Evolutionary conservation across 345 rosid species (phyloP).

Genomic region (Linum tenue): DNA sequence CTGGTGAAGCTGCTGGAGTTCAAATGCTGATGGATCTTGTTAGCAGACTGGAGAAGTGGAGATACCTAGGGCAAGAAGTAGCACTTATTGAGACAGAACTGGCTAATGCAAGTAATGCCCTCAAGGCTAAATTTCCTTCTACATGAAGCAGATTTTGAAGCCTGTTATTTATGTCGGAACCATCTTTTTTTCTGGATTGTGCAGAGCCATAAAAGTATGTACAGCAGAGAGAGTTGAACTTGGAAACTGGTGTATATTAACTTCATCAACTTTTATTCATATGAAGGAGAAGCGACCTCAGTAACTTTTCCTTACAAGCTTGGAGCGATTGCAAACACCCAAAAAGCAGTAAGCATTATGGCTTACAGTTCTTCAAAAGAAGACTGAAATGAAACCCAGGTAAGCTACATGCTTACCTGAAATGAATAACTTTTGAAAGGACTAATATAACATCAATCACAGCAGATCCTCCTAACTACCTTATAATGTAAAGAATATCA

Average conservation of each 20-base stretch:
- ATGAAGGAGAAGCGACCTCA: not conserved
- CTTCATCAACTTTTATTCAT: not conserved
- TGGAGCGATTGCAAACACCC: not conserved
- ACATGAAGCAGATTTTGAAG: constrained; percentile 1
- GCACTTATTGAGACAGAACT: constrained; percentile 28
- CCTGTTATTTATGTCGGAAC: not conserved
- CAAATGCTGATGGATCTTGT: constrained; percentile 37
- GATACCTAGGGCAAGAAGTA: constrained; percentile 36
- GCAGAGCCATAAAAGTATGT: not conserved
- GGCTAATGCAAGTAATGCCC: constrained; percentile 27
- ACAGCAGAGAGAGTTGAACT: not conserved
- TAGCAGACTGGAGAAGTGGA: constrained; percentile 50
- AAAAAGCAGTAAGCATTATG: too few relatives aligned
- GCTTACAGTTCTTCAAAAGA: too few relatives aligned
- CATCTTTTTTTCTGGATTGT: not conserved
- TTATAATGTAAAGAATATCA: not conserved
- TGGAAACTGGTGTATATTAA: not conserved
- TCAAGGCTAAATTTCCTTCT: constrained; percentile 22
- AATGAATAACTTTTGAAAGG: not conserved
- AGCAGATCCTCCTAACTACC: not conserved
- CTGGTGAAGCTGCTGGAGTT: constrained; percentile 25
- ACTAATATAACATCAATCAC: not conserved
- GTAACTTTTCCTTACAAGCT: not conserved
- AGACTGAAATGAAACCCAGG: not conserved
- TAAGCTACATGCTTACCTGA: not conserved